Conservation (phyloP, 345 rosid species). For the Erucastrum elatum region DNA sequence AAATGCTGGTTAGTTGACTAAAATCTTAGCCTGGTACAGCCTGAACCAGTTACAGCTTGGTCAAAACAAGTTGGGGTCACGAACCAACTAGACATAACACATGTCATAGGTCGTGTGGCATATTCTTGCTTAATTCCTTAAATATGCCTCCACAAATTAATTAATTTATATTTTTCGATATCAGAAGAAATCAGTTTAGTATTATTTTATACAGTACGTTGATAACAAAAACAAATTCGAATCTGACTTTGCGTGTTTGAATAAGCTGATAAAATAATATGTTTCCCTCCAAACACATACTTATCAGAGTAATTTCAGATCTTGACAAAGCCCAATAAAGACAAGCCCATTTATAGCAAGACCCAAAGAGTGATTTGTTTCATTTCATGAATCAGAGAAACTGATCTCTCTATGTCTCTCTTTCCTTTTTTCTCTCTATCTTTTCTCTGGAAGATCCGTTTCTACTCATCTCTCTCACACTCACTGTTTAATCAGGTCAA, state of each 20-base stretch:
- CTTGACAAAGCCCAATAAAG: neutral
- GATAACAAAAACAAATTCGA: neutral
- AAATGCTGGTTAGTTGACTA: neutral
- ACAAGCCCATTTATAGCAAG: neutral
- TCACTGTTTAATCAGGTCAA: neutral
- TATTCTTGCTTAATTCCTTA: neutral
- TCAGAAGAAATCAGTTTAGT: neutral
- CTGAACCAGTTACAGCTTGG: neutral
- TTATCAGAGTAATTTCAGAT: neutral
- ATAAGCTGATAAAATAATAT: neutral
- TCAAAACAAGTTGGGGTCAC: neutral
- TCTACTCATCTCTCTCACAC: neutral
- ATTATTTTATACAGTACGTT: neutral
- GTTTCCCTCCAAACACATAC: neutral
- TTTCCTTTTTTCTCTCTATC: no score
- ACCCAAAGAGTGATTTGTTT: no score
- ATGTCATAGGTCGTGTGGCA: neutral
- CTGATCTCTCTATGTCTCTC: constrained; percentile 30
- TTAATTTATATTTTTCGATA: neutral
- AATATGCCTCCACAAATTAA: neutral
- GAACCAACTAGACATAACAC: neutral
- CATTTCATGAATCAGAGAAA: no score
- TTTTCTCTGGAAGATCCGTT: constrained; percentile 21
- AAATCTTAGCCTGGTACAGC: neutral
- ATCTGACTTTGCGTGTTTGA: neutral